Evolutionary conservation across 2,329 filamentous ascomycete genomes (phyloP).

Genomic region (Stagonosporopsis chrysanthemi): DNA sequence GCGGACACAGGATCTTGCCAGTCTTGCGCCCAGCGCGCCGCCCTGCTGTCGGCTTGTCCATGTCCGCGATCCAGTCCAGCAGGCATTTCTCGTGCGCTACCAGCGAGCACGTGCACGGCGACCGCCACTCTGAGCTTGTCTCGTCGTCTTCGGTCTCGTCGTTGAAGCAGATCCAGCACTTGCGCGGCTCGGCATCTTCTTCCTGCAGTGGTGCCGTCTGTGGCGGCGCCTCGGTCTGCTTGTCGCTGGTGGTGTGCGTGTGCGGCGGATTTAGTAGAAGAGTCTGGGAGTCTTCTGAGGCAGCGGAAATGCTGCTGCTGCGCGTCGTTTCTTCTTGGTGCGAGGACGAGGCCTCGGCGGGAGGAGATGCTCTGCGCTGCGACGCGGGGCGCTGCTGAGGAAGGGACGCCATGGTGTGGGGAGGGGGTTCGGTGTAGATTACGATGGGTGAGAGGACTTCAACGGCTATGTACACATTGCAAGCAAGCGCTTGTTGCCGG

Average conservation of each 20-base stretch:
- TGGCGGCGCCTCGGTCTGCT: conserved; percentile 24
- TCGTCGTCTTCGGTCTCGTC: conserved; percentile 71
- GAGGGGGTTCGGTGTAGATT: neutral
- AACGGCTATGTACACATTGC: neutral
- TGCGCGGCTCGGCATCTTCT: conserved; percentile 54
- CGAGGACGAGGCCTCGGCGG: conserved; percentile 23
- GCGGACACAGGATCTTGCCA: conserved; percentile 79
- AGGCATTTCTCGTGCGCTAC: conserved; percentile 91
- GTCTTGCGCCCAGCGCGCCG: conserved; percentile 54
- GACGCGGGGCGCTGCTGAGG: conserved; percentile 48
- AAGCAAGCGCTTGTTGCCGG: neutral
- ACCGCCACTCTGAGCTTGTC: conserved; percentile 74
- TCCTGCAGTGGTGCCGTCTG: conserved; percentile 26
- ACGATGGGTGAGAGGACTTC: neutral
- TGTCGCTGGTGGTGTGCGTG: conserved; percentile 25
- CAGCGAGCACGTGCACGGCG: conserved; percentile 88
- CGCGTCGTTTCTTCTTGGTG: conserved; percentile 33
- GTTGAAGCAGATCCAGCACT: conserved; percentile 75
- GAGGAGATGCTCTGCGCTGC: conserved; percentile 43
- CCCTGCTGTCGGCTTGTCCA: conserved; percentile 69
- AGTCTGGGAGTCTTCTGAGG: conserved; percentile 57
- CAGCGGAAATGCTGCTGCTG: conserved; percentile 48
- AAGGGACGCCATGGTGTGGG: conserved; percentile 51
- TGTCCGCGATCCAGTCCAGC: conserved; percentile 91
- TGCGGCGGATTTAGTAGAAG: conserved; percentile 52